These are phyloP conservation scores for Plantago elongata DNA, from an alignment of 257 asterid species.

Conservation along the genomic window DNA sequence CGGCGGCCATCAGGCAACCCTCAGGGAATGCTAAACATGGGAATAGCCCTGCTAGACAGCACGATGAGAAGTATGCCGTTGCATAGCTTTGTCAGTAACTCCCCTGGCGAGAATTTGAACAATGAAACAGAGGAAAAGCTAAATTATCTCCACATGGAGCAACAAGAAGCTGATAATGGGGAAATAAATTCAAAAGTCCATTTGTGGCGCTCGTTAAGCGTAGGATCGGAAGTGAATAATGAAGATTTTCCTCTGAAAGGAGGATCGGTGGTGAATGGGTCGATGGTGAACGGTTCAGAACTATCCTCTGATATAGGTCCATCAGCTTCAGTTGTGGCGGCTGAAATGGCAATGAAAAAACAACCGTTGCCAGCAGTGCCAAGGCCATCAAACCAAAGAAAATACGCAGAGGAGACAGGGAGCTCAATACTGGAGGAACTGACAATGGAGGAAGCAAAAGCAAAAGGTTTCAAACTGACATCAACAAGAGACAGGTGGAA, in stretches of 20 bases:
- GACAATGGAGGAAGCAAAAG: conserved; percentile 54
- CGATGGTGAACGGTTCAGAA: conserved; percentile 50
- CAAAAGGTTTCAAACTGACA: conserved; percentile 41
- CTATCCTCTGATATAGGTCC: conserved; percentile 83
- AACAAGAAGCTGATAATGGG: conserved; percentile 1
- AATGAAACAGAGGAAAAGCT: conserved; percentile 13
- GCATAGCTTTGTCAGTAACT: not conserved
- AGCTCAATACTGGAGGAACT: conserved; percentile 56
- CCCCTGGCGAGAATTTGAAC: not conserved
- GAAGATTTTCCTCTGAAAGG: conserved; percentile 35
- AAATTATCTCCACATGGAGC: not conserved
- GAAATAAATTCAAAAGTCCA: conserved; percentile 28
- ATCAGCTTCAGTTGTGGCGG: conserved; percentile 83
- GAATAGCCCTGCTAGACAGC: conserved; percentile 45
- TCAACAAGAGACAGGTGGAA: conserved; percentile 27
- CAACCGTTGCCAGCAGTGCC: conserved; percentile 14
- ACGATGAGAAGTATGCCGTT: conserved; percentile 43
- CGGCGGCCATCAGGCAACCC: conserved; percentile 67
- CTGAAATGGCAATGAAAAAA: conserved; percentile 45
- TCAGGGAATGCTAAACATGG: conserved; percentile 83
- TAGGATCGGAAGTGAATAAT: conserved; percentile 27
- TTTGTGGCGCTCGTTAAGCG: conserved; percentile 46
- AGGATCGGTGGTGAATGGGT: conserved; percentile 36
- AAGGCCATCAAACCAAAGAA: not conserved
- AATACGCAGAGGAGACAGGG: conserved; percentile 25